Evolutionary conservation across 331 rosid genomes (phyloP), one percentile per base, ranked within the genome.

Genomic region (Arachis monticola): DNA sequence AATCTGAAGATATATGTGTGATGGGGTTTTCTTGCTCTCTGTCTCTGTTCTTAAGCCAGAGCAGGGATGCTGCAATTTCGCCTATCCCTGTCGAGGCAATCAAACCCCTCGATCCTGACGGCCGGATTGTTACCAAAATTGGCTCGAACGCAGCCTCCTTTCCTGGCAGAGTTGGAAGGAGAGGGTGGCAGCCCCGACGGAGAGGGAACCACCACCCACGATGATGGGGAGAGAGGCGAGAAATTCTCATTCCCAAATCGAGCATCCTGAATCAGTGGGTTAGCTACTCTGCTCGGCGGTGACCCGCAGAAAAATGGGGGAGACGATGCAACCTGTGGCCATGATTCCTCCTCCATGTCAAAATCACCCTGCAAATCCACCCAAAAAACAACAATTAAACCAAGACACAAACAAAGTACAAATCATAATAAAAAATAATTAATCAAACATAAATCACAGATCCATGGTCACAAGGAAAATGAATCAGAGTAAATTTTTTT

Each of bases 231-330:
- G 8, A 78, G 72, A 0, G 88, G 93, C 45, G 78, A 55, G 71
- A 85, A 63, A 81, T 90, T 90, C 64, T 92, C 94, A 31, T 87
- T 96, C 79, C 93, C 91, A 38, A 94, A 94, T 82, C 96, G 84
- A 42, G 90, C 96, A 52, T 94, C 98, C 74, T 86, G 98, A 85
- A 88, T 92, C 81, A 94, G 80, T 22, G 98, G 98, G 87, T 94
- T 91, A 82, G 87, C 89, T 86, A 90, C 97, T 94, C 98, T 90
- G 85, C 97, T 94, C 80, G 98, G 98, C 78, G 98, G 98, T 14
- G 98, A 90, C 91, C 97, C 98, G 59, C 92, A 77, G 78, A 86
- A 91, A 91, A 90, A 94, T 63, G 97, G 97, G 89, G 96, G 96
- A 87, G 98, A 73, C 88, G 96, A 85, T 35, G 81, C 88, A 60